A percentile compares a stretch with the other conserved stretches of the same genome.
These are phyloP conservation scores for Postia placenta DNA, from an alignment of 768 basidiomycete genomes.

Conservation along the genomic window DNA sequence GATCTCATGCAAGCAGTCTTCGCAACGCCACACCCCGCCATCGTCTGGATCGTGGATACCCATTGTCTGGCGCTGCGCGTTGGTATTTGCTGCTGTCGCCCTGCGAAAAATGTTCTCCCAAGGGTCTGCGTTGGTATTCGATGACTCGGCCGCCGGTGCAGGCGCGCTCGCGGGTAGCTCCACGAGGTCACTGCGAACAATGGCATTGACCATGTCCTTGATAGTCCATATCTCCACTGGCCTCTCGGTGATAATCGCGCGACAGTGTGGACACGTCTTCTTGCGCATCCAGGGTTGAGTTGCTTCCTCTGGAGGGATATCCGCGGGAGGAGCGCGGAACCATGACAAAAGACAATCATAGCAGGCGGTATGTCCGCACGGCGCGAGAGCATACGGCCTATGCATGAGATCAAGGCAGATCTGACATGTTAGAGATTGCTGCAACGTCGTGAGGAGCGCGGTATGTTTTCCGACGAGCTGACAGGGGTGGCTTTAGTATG, in stretches of 20 bases:
- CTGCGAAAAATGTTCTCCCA: conserved; percentile 59
- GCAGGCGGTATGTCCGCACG: conserved; percentile 73
- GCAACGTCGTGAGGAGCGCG: conserved; percentile 44
- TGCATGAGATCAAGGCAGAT: conserved; percentile 73
- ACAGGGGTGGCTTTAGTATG: no score
- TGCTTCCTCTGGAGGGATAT: conserved; percentile 10
- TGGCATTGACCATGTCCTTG: conserved; percentile 38
- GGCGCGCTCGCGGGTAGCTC: conserved; percentile 9
- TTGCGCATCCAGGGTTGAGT: conserved; percentile 27
- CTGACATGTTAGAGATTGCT: conserved; percentile 67
- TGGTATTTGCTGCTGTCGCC: conserved; percentile 17
- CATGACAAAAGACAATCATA: conserved; percentile 68
- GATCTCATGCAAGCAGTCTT: conserved; percentile 76
- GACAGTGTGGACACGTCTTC: conserved; percentile 42
- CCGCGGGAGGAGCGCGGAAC: conserved; percentile 46
- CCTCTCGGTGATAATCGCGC: conserved; percentile 34
- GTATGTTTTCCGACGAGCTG: conserved; percentile 44
- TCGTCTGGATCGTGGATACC: conserved; percentile 73
- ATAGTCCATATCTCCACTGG: conserved; percentile 45
- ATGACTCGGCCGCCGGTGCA: conserved; percentile 16
- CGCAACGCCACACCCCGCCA: conserved; percentile 69
- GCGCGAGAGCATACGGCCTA: conserved; percentile 67
- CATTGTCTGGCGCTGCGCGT: conserved; percentile 33
- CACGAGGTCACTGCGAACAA: conserved; percentile 50
- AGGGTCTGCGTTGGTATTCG: conserved; percentile 38